These are phyloP conservation scores for Vanrija humicola DNA, from an alignment of 1,284 basidiomycete genomes.

Conservation along the genomic window DNA sequence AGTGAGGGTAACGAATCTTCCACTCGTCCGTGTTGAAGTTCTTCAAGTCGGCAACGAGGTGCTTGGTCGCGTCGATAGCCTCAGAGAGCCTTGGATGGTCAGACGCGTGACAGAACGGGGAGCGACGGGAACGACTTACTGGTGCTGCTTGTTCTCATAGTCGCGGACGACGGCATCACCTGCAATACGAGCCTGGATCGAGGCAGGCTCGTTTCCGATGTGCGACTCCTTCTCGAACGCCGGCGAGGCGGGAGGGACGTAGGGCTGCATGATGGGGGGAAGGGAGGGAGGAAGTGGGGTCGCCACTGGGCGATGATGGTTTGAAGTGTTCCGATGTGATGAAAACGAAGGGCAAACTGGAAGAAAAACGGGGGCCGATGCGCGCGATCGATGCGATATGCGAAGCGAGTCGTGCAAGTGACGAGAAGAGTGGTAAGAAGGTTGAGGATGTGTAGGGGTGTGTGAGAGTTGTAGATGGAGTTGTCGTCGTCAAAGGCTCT, in stretches of 20 bases:
- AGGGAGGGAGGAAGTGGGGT: neutral
- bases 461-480: neutral
- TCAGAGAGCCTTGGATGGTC: slow-evolving; percentile 59
- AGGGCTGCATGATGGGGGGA: slow-evolving; percentile 37
- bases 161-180: slow-evolving; percentile 41
- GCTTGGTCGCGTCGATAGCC: slow-evolving; percentile 68
- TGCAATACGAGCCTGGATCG: slow-evolving; percentile 30
- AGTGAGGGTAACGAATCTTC: slow-evolving; percentile 78
- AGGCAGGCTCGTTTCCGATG: slow-evolving; percentile 28
- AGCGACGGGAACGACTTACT: slow-evolving; percentile 22
- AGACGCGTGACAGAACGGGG: neutral
- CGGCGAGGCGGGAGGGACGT: slow-evolving; percentile 34
- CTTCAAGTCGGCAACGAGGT: slow-evolving; percentile 67
- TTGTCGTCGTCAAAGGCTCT: neutral
- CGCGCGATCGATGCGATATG: too few species aligned
- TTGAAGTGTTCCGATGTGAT: too few species aligned
- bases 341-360: neutral
- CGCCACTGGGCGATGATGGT: neutral
- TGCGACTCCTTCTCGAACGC: slow-evolving; percentile 43
- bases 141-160: slow-evolving; percentile 47
- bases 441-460: neutral
- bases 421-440: neutral
- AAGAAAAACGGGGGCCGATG: too few species aligned
- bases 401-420: neutral
- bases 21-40: slow-evolving; percentile 81